phyloP scores from a whole-genome alignment of 2,329 filamentous ascomycete genomes.

The Claviceps spartinae region DNA sequence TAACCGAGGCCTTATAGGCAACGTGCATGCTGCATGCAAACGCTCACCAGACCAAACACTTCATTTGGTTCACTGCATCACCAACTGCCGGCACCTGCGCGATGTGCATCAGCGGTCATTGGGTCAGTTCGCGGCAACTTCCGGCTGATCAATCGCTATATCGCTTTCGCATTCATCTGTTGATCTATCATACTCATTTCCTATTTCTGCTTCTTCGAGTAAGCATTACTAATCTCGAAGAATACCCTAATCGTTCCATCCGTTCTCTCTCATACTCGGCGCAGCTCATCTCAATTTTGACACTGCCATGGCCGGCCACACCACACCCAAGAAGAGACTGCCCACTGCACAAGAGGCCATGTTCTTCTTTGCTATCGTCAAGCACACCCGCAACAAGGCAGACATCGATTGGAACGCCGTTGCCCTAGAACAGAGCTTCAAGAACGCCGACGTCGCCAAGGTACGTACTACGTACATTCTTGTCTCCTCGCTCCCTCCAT shows the following conservation, averaged over 20 bases:
- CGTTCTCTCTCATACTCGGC: neutral
- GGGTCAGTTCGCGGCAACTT: neutral
- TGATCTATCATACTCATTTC: too few relatives aligned
- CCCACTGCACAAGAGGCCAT: slow-evolving; percentile 27
- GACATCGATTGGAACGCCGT: slow-evolving; percentile 36
- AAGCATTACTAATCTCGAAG: too few relatives aligned
- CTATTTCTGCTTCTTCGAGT: too few relatives aligned
- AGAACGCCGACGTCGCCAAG: slow-evolving; percentile 31
- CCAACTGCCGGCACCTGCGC: neutral
- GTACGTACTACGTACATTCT: slow-evolving; percentile 12
- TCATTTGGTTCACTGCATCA: neutral
- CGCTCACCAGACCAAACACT: neutral
- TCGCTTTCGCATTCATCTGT: neutral
- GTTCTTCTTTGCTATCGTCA: slow-evolving; percentile 31
- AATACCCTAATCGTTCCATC: too few relatives aligned
- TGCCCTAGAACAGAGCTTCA: slow-evolving; percentile 28
- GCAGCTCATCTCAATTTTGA: neutral
- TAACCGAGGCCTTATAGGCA: neutral
- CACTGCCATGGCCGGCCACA: slow-evolving; percentile 17
- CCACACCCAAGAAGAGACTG: slow-evolving; percentile 16
- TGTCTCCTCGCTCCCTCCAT: too few relatives aligned
- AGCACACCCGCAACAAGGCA: slow-evolving; percentile 27
- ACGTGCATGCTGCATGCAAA: neutral
- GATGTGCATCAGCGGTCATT: neutral
- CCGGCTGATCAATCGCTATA: neutral